These are phyloP conservation scores for Prunus armeniaca DNA, from an alignment of 306 rosid genomes.

Conservation along the genomic window DNA sequence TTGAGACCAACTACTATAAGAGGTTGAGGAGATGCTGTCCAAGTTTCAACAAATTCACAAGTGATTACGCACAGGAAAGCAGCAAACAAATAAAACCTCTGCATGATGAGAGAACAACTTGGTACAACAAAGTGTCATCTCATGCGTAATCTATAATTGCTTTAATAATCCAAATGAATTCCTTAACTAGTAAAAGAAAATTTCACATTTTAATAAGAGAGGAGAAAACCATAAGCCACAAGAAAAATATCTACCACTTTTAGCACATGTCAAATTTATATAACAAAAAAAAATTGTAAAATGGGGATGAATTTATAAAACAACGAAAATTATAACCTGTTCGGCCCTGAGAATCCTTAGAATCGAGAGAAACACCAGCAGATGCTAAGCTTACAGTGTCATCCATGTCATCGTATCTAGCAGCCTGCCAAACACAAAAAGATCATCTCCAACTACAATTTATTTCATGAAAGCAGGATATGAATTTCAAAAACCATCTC, in stretches of 20 bases:
- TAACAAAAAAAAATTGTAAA: not conserved
- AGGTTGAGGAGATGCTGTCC: not conserved
- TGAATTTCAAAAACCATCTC: not conserved
- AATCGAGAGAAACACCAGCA: constrained; percentile 57
- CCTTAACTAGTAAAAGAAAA: no score
- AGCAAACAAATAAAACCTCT: not conserved
- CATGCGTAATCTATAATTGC: not conserved
- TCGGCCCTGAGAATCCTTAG: constrained; percentile 68
- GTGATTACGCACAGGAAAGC: not conserved
- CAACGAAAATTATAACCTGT: constrained; percentile 46
- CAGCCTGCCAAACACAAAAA: constrained; percentile 43
- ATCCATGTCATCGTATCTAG: constrained; percentile 67
- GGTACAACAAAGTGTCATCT: no score
- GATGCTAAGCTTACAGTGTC: constrained; percentile 55
- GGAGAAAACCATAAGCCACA: no score
- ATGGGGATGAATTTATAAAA: not conserved
- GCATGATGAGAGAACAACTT: not conserved
- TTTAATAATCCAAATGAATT: not conserved
- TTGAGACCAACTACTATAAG: not conserved
- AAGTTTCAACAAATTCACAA: not conserved
- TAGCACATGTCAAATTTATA: no score
- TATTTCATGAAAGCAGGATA: not conserved
- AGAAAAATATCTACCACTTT: no score
- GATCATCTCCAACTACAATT: not conserved
- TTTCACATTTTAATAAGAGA: no score